Evolutionary conservation across 1,284 basidiomycete genomes (phyloP), one percentile per base, ranked within the genome.

Genomic region (Crepidotus sp.): DNA sequence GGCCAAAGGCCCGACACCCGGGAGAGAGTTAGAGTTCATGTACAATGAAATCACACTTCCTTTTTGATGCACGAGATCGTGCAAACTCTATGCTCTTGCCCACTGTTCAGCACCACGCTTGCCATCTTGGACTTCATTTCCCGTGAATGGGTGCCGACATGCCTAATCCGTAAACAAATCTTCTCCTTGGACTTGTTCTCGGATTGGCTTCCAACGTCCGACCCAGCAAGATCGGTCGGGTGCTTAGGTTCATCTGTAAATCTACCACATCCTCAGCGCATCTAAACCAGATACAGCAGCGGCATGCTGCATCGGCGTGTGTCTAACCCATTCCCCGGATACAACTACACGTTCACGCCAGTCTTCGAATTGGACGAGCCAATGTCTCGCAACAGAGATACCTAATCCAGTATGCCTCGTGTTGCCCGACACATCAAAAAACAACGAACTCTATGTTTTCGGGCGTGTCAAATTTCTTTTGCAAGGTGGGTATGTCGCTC

Each of bases 251-350:
- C 43, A 36, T 52, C 50, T 44, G 46, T 51, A 60, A 61, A 63
- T 58, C 61, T 67, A 61, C 62, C 69, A 70, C 70, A 74, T 74
- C 70, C 65, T 60, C 58, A 63, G 59, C 56, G 61, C 67, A 66
- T 67, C 72, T 73, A 66, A 70, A 59, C 72, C 73, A 66, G 64
- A 68, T 71, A 67, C 67, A 72, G 70, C 64, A 69, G 63, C 64
- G 66, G 65, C 79, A 78, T 74, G 80, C 73, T 70, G 66, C 70
- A 45, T 39, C 40, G 43, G 50, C 49, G 49, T 51, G 50, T 17
- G 43, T 35, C 30, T 13, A 14, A 14, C 73, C 76, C 67, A 65
- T 74, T 68, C 64, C 71, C 76, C 71, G 77, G 80, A 71, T 71
- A 63, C 66, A 65, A 60, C 61, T 69, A 69, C 71, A 76, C 69